A percentile compares a stretch with the other conserved stretches of the same genome.
Evolutionary conservation across 164 flowering plant species (phyloP).

Genomic region (Hamamelis virginiana): DNA sequence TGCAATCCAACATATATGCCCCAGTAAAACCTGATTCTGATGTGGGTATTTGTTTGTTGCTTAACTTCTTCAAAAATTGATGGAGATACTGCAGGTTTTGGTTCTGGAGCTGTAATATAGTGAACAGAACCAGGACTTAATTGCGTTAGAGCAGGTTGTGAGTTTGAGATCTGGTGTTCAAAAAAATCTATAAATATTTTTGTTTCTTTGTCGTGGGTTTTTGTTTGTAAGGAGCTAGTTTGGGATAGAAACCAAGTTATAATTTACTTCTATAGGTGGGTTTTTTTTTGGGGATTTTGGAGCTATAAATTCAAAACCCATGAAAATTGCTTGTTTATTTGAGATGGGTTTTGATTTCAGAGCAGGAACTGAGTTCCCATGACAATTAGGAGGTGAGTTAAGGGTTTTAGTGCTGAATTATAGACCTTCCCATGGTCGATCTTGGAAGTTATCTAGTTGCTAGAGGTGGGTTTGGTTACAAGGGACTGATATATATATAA

Average conservation of each 20-base stretch:
- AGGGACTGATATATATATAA: neutral
- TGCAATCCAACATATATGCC: too few relatives aligned
- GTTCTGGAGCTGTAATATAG: neutral
- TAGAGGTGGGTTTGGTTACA: neutral
- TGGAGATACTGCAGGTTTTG: neutral
- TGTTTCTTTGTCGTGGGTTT: neutral
- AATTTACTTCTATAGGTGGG: neutral
- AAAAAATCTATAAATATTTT: neutral
- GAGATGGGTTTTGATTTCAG: neutral
- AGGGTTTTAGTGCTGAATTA: neutral
- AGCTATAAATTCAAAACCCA: neutral
- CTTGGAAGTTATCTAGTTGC: neutral
- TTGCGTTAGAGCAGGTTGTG: neutral
- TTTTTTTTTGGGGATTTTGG: neutral
- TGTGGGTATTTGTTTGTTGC: neutral
- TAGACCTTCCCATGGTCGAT: neutral
- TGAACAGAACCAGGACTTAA: too few relatives aligned
- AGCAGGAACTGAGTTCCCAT: neutral
- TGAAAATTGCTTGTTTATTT: neutral
- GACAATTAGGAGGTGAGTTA: neutral
- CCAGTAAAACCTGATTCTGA: too few relatives aligned
- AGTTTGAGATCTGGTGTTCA: neutral
- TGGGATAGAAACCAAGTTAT: neutral
- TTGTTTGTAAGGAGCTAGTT: neutral
- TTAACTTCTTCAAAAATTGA: neutral